Conservation (phyloP, 1,139 yeast genomes). For the Geotrichum citri-aurantii region DNA sequence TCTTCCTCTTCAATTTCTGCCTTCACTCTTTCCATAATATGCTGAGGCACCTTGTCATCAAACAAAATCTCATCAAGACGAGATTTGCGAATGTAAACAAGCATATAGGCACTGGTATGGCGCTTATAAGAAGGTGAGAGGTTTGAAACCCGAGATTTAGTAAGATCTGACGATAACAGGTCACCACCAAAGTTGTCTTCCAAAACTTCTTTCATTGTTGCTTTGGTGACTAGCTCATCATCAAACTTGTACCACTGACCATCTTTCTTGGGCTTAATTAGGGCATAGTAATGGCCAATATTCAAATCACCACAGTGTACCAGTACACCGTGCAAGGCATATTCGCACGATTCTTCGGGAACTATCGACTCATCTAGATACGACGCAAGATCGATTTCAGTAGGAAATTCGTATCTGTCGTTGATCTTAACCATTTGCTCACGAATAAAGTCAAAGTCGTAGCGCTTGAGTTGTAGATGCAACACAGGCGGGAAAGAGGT, state of each 20-base stretch:
- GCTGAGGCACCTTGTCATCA: conserved; percentile 59
- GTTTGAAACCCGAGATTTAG: conserved; percentile 12
- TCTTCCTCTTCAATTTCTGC: conserved; percentile 55
- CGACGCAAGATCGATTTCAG: conserved; percentile 71
- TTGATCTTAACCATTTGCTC: conserved; percentile 88
- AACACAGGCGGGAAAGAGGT: conserved; percentile 87
- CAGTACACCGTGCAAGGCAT: conserved; percentile 83
- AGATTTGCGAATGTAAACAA: conserved; percentile 77
- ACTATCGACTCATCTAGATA: conserved; percentile 55
- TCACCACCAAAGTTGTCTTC: conserved; percentile 91
- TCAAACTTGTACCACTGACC: conserved; percentile 88
- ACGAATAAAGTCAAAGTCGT: conserved; percentile 87
- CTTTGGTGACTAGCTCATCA: conserved; percentile 90
- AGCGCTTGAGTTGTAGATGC: conserved; percentile 87
- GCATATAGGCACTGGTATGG: conserved; percentile 94
- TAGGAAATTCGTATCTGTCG: conserved; percentile 88
- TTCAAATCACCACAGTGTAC: conserved; percentile 96
- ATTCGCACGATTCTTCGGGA: conserved; percentile 63
- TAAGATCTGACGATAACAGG: conserved; percentile 22
- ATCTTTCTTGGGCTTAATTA: conserved; percentile 72
- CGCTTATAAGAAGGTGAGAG: conserved; percentile 43
- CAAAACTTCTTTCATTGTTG: conserved; percentile 75
- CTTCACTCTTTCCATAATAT: conserved; percentile 61
- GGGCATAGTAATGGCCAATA: conserved; percentile 93
- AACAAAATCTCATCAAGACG: conserved; percentile 54